Percentiles rank a stretch among this genome's conserved stretches.
phyloP scores from a whole-genome alignment of 345 rosid species.

The Murraya koenigii region DNA sequence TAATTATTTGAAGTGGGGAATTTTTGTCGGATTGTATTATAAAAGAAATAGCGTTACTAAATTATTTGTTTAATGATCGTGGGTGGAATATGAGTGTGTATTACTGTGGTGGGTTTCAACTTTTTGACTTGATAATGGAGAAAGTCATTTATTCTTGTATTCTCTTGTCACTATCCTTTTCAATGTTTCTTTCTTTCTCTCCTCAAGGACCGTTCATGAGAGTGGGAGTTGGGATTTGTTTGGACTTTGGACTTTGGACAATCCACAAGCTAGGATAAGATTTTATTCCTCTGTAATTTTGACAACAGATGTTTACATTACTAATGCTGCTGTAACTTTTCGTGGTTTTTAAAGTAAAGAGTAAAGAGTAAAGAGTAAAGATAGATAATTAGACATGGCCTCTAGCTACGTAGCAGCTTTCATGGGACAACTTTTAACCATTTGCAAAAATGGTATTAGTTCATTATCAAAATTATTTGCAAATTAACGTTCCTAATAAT shows the following conservation, averaged over 20 bases:
- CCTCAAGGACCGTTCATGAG: conserved; percentile 18
- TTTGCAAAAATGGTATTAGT: neutral
- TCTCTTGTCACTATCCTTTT: conserved; percentile 27
- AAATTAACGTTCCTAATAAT: neutral
- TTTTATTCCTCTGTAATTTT: conserved; percentile 15
- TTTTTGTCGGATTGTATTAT: conserved; percentile 22
- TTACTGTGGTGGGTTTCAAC: conserved; percentile 32
- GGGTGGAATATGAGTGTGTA: conserved; percentile 49
- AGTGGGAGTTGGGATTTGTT: conserved; percentile 21
- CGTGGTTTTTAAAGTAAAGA: neutral
- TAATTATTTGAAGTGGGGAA: conserved; percentile 21
- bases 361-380: too few relatives aligned
- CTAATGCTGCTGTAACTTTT: neutral
- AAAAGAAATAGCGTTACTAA: neutral
- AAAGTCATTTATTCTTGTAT: conserved; percentile 34
- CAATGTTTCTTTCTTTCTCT: conserved; percentile 1
- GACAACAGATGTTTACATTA: neutral
- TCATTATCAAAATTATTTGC: neutral
- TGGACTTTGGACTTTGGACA: conserved; percentile 28
- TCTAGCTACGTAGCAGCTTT: neutral
- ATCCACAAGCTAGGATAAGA: conserved; percentile 10
- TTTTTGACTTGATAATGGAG: conserved; percentile 48
- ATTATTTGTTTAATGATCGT: conserved; percentile 16
- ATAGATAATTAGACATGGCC: too few relatives aligned
- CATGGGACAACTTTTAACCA: neutral